A percentile compares a stretch with the other conserved stretches of the same genome.
These are phyloP conservation scores for Candida loeiensis DNA, from an alignment of 805 yeast genomes.

Conservation along the genomic window DNA sequence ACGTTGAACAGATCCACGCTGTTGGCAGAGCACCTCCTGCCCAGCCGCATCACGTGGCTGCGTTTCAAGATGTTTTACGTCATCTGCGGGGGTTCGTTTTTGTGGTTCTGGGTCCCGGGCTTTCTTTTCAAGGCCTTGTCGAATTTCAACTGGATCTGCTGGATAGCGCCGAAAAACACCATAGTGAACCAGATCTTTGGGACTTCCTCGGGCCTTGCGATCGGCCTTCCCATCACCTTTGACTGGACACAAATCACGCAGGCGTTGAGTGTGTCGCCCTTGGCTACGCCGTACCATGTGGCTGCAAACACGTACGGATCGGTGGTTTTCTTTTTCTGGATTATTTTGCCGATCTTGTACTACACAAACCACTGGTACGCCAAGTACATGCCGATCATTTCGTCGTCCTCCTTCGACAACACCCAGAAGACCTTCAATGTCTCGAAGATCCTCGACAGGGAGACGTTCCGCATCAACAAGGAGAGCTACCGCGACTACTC, in stretches of 20 bases:
- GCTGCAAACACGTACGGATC: slow-evolving; percentile 17
- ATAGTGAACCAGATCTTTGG: slow-evolving; percentile 34
- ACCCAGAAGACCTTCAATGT: slow-evolving; percentile 17
- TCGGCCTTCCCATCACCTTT: slow-evolving; percentile 23
- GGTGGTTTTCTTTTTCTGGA: slow-evolving; percentile 16
- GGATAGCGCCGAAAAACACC: slow-evolving; percentile 61
- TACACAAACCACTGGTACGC: slow-evolving; percentile 22
- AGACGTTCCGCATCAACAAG: slow-evolving; percentile 14
- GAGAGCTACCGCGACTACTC: slow-evolving; percentile 17
- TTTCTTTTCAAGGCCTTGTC: slow-evolving; percentile 57
- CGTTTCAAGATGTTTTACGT: slow-evolving; percentile 17
- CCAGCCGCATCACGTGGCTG: slow-evolving; percentile 17
- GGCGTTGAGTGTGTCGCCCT: slow-evolving; percentile 18
- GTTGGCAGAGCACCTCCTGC: slow-evolving; percentile 10
- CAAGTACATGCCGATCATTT: slow-evolving; percentile 21
- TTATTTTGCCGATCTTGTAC: slow-evolving; percentile 15
- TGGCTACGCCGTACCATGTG: slow-evolving; percentile 18
- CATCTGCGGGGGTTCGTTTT: slow-evolving; percentile 15
- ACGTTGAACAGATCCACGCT: slow-evolving; percentile 12
- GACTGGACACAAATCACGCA: slow-evolving; percentile 26
- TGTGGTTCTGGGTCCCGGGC: slow-evolving; percentile 50
- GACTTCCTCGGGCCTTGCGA: slow-evolving; percentile 23
- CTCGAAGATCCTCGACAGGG: slow-evolving; percentile 15
- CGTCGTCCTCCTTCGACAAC: slow-evolving; percentile 19
- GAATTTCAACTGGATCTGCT: slow-evolving; percentile 59